Base-by-base conservation (phyloP, 306 rosid genomes). In the Malus orientalis region DNA sequence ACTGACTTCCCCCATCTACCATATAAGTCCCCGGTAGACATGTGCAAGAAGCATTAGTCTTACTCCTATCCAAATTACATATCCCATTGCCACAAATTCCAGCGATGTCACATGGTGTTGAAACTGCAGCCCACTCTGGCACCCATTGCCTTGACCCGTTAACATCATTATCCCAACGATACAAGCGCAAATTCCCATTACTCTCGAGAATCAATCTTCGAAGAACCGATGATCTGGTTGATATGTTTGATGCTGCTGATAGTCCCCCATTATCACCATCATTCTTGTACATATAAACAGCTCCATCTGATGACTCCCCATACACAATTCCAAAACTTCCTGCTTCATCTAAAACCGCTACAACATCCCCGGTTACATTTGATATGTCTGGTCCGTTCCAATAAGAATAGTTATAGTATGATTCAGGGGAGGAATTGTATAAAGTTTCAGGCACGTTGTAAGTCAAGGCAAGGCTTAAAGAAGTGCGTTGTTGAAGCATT, bases 271-370 rank as follows among this genome's bases (percentile, higher is more conserved):
- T 75, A 69, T 95, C 98, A 7, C 82, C 80, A 57, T 89, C 92
- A 76, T 92, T 90, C 79, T 92, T 92, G 66, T 90, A 85, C 59
- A 95, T 90, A 78, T 92, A 95, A 29, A 90, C 98, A 1, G 98
- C 96, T 9, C 98, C 97, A 62, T 85, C 86, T 60, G 88, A 88
- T 3, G 96, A 90, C 4, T 92, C 88, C 11, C 97, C 98, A 65
- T 95, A 95, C 4, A 89, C 97, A 71, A 95, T 88, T 67, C 98
- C 97, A 76, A 95, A 90, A 82, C 97, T 95, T 44, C 98, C 98
- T 0, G 89, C 92, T 74, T 84, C 86, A 53, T 92, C 92, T 58
- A 95, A 79, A 85, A 95, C 86, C 1, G 96, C 98, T 1, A 84
- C 81, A 62, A 95, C 98, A 49, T 95, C 87, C 3, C 98, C 96